phyloP scores from a whole-genome alignment of 2,329 filamentous ascomycete species.

The Daldinia eschscholtzii region DNA sequence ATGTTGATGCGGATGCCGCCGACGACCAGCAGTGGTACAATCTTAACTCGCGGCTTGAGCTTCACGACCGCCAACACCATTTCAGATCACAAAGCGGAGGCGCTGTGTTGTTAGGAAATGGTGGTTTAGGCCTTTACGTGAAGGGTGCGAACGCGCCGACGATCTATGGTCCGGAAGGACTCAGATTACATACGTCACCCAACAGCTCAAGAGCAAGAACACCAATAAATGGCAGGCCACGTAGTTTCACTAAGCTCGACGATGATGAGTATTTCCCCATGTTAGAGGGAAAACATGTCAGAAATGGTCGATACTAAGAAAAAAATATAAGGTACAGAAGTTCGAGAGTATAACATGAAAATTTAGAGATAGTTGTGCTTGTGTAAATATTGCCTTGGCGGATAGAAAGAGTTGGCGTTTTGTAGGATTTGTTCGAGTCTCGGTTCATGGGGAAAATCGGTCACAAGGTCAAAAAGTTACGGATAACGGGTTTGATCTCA shows the following conservation, averaged over 20 bases:
- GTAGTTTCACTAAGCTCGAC: slow-evolving; percentile 51
- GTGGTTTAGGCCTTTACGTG: slow-evolving; percentile 36
- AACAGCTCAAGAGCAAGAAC: slow-evolving; percentile 65
- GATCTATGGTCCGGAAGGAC: slow-evolving; percentile 50
- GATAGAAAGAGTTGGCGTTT: slow-evolving; percentile 25
- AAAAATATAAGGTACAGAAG: slow-evolving; percentile 8
- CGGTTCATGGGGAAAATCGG: slow-evolving; percentile 1
- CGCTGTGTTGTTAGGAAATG: slow-evolving; percentile 42
- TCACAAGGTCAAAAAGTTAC: slow-evolving; percentile 20
- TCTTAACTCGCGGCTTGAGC: slow-evolving; percentile 51
- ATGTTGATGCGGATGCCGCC: slow-evolving; percentile 45
- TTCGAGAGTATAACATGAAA: not conserved
- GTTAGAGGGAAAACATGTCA: slow-evolving; percentile 38
- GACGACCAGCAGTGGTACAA: slow-evolving; percentile 57
- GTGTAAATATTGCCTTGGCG: slow-evolving; percentile 16
- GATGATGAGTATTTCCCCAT: slow-evolving; percentile 60
- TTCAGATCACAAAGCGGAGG: slow-evolving; percentile 50
- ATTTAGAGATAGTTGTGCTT: not conserved
- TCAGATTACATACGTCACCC: slow-evolving; percentile 54
- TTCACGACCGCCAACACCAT: slow-evolving; percentile 50
- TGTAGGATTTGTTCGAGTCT: slow-evolving; percentile 7
- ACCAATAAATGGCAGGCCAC: slow-evolving; percentile 54
- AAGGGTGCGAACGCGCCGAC: slow-evolving; percentile 41
- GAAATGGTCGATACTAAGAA: slow-evolving; percentile 29
- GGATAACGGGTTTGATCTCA: slow-evolving; percentile 6